These are phyloP conservation scores for Gleditsia sinensis DNA, from an alignment of 306 rosid species.

Conservation along the genomic window DNA sequence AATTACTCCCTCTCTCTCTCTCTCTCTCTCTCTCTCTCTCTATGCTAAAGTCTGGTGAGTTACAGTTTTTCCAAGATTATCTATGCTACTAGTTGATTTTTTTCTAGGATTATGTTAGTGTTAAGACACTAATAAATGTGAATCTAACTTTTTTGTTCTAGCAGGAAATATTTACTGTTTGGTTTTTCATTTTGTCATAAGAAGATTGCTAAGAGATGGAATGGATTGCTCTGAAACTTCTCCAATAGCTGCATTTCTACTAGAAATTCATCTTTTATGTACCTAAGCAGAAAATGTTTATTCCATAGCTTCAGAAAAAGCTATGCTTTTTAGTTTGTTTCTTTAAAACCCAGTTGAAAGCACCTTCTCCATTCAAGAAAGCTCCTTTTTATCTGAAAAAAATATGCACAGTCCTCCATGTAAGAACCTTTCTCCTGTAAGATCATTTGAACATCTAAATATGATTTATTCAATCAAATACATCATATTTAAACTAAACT, in stretches of 20 bases:
- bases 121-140: constrained; percentile 16
- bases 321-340: constrained; percentile 38
- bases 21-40: constrained; percentile 47
- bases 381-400: constrained; percentile 54
- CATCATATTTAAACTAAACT: too few relatives aligned
- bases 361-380: constrained; percentile 38
- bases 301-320: constrained; percentile 35
- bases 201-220: constrained; percentile 13
- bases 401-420: constrained; percentile 44
- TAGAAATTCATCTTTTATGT: too few relatives aligned
- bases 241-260: constrained; percentile 28
- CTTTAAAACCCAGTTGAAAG: constrained; percentile 41
- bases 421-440: constrained; percentile 46
- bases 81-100: constrained; percentile 30
- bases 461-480: too few relatives aligned
- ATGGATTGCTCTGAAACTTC: constrained; percentile 31
- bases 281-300: constrained; percentile 42
- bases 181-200: background rate
- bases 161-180: background rate
- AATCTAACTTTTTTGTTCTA: constrained; percentile 20
- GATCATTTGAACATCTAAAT: too few relatives aligned
- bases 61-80: constrained; percentile 1
- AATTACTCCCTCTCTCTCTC: too few relatives aligned
- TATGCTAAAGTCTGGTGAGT: constrained; percentile 29
- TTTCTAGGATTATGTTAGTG: constrained; percentile 10